Base-by-base conservation (phyloP, 2,329 filamentous ascomycete genomes). In the Purpureocillium takamizusanense region DNA sequence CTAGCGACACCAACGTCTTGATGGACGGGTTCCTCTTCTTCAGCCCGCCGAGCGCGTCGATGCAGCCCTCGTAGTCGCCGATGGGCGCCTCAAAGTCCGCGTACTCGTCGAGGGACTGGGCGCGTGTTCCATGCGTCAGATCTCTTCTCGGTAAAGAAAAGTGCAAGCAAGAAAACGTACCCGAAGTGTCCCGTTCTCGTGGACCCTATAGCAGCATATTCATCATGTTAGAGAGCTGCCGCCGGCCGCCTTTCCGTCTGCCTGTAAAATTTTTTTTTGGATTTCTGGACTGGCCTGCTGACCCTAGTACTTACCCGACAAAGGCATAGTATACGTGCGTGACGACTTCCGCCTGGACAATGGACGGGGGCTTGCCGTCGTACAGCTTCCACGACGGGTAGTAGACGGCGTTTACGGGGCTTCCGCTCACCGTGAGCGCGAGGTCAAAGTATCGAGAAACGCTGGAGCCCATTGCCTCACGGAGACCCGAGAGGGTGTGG, bases 241-340 rank as follows among this genome's bases (percentile, higher is more conserved):
- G n/a, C n/a, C n/a, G n/a, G n/a, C n/a, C n/a, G n/a, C n/a, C n/a
- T n/a, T n/a, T n/a, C n/a, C n/a, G n/a, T n/a, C n/a, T n/a, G n/a
- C n/a, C n/a, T n/a, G n/a, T n/a, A n/a, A n/a, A n/a, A n/a, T n/a
- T n/a, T n/a, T n/a, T n/a, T n/a, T n/a, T n/a, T n/a, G n/a, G n/a
- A n/a, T n/a, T n/a, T n/a, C n/a, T n/a, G n/a, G n/a, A n/a, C n/a
- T n/a, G n/a, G n/a, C n/a, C n/a, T n/a, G n/a, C n/a, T n/a, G n/a
- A n/a, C n/a, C n/a, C n/a, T n/a, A 10, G 17, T 15, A 39, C 53
- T 42, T 46, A 62, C 62, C 61, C 73, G 41, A 76, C 72, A 65
- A 81, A 82, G 15, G 78, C 74, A 50, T 82, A 82, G 49, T 79
- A 78, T 7, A 81, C 62, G 50, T 82, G 78, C 7, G 78, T 80